Percentiles rank a stretch among this genome's conserved stretches.
phyloP scores from a whole-genome alignment of 169 alveolate genomes.

The Cryptosporidium canis region DNA sequence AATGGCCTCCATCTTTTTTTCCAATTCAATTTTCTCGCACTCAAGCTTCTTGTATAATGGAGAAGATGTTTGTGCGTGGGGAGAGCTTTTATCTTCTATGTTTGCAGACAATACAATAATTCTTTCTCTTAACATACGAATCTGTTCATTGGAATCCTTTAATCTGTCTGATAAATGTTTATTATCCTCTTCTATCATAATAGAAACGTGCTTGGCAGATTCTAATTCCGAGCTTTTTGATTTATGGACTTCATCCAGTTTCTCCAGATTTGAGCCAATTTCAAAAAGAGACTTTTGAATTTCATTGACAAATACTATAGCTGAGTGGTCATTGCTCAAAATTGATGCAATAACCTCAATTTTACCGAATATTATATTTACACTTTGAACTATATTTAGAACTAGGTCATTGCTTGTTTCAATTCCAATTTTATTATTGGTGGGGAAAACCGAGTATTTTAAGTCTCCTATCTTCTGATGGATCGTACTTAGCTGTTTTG shows the following conservation, averaged over 20 bases:
- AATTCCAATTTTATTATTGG: not conserved
- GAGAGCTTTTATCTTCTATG: conserved; percentile 46
- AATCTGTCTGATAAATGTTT: conserved; percentile 57
- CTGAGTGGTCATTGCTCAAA: conserved; percentile 18
- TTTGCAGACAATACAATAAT: conserved; percentile 38
- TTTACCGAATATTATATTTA: conserved; percentile 22
- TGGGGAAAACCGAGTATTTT: conserved; percentile 3
- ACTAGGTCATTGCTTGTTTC: conserved; percentile 29
- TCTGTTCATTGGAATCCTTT: conserved; percentile 62
- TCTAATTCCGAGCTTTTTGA: conserved; percentile 43
- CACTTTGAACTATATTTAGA: conserved; percentile 2
- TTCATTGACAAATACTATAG: conserved; percentile 34
- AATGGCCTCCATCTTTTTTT: conserved; percentile 6
- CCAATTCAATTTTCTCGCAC: conserved; percentile 32
- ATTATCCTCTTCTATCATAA: conserved; percentile 45
- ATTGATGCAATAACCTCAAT: conserved; percentile 29
- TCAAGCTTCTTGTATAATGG: conserved; percentile 57
- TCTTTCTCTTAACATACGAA: conserved; percentile 58
- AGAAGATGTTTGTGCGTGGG: conserved; percentile 37
- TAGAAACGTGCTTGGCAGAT: conserved; percentile 17
- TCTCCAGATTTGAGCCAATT: conserved; percentile 31
- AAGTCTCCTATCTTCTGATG: conserved; percentile 52
- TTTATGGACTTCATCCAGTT: conserved; percentile 13
- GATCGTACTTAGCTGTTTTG: conserved; percentile 38
- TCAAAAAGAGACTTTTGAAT: conserved; percentile 42